These are phyloP conservation scores for Leishmania amazonensis DNA, from an alignment of 208 protist genomes.

Conservation along the genomic window DNA sequence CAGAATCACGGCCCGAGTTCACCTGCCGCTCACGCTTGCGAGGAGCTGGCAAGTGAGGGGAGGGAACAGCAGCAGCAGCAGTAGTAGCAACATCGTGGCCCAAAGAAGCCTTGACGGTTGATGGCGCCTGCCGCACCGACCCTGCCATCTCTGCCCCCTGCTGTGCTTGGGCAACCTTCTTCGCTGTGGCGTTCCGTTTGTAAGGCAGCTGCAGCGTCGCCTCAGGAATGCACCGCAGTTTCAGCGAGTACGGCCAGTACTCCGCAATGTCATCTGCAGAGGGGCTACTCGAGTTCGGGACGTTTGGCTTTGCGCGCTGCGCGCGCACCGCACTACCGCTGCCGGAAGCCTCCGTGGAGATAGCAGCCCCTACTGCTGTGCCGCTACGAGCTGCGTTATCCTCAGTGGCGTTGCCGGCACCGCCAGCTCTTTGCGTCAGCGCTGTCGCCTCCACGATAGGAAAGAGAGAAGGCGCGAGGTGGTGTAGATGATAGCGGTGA, in stretches of 20 bases:
- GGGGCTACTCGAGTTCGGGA: not conserved
- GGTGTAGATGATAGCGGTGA: slow-evolving; percentile 82
- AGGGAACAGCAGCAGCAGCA: not conserved
- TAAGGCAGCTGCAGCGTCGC: slow-evolving; percentile 17
- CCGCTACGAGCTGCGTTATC: not conserved
- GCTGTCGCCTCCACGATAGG: slow-evolving; percentile 22
- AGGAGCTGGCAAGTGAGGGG: not conserved
- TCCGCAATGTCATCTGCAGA: not conserved
- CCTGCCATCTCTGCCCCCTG: not conserved
- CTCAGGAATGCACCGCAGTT: slow-evolving; percentile 45
- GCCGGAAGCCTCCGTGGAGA: not conserved
- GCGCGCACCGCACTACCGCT: not conserved
- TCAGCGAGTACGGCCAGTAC: slow-evolving; percentile 65
- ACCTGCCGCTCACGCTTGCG: not conserved
- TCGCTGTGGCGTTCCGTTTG: not conserved
- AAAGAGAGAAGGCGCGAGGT: slow-evolving; percentile 64
- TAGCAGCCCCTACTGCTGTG: not conserved
- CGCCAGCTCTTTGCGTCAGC: not conserved
- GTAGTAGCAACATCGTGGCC: not conserved
- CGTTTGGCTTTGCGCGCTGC: not conserved
- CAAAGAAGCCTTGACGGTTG: not conserved
- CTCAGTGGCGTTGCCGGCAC: not conserved
- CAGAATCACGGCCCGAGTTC: not conserved
- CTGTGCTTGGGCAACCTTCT: not conserved
- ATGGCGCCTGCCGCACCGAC: not conserved